These are phyloP conservation scores for Phialophora chinensis DNA, from an alignment of 2,329 filamentous ascomycete species.

Conservation along the genomic window DNA sequence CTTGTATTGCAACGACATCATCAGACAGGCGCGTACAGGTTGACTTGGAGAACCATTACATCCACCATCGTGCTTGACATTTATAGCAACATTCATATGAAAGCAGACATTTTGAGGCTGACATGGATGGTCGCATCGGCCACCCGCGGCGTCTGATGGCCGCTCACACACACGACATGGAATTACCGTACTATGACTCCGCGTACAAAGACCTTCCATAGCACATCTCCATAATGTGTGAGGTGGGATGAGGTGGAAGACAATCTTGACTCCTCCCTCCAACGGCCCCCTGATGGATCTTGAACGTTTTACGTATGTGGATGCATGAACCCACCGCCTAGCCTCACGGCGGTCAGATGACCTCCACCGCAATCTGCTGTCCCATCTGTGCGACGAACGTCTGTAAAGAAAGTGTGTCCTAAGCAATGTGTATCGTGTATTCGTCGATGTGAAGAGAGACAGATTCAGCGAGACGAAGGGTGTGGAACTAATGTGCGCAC, in stretches of 20 bases:
- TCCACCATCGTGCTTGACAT: conserved; percentile 2
- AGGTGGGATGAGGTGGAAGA: not conserved
- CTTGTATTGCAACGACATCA: conserved; percentile 2
- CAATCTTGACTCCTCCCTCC: not conserved
- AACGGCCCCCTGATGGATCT: not conserved
- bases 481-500: not conserved
- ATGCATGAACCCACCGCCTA: conserved; percentile 39
- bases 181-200: not conserved
- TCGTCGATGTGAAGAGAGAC: not conserved
- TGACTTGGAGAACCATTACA: not conserved
- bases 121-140: conserved; percentile 11
- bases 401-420: not conserved
- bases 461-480: not conserved
- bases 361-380: conserved; percentile 22
- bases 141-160: not conserved
- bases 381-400: not conserved
- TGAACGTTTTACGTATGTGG: conserved; percentile 8
- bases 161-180: not conserved
- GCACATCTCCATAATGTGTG: not conserved
- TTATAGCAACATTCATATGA: conserved; percentile 12
- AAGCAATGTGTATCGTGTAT: not conserved
- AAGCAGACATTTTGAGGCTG: not conserved
- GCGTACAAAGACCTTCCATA: not conserved
- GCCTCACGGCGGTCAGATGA: conserved; percentile 12
- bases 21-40: conserved; percentile 1